A percentile compares a stretch with the other conserved stretches of the same genome.
These are phyloP conservation scores for Phytophthora sp. DNA, from an alignment of 352 stramenopile species.

Conservation along the genomic window DNA sequence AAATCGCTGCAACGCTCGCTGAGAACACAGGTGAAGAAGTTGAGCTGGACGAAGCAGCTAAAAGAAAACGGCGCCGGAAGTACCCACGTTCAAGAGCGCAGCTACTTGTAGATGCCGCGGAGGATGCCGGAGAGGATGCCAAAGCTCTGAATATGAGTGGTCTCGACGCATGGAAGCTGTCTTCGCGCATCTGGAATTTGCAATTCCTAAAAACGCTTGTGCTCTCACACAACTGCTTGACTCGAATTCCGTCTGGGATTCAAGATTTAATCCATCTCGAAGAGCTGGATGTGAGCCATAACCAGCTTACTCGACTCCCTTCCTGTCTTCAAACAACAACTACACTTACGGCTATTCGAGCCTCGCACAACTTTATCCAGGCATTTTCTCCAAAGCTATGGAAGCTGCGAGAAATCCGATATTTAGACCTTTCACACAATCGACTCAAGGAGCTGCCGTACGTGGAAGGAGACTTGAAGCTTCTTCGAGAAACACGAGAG, in stretches of 20 bases:
- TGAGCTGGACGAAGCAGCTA: constrained; percentile 32
- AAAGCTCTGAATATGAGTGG: constrained; percentile 54
- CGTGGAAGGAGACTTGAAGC: constrained; percentile 70
- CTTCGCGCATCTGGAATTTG: constrained; percentile 79
- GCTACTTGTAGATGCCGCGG: constrained; percentile 31
- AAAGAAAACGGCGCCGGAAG: constrained; percentile 36
- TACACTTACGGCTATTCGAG: constrained; percentile 49
- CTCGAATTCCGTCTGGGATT: constrained; percentile 69
- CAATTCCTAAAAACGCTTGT: constrained; percentile 44
- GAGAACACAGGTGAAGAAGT: constrained; percentile 17
- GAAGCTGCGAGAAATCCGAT: constrained; percentile 56
- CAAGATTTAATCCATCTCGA: constrained; percentile 68
- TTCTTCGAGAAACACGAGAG: constrained; percentile 72
- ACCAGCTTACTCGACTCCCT: constrained; percentile 60
- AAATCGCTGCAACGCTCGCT: constrained; percentile 2
- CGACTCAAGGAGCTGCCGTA: constrained; percentile 57
- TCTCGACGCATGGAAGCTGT: constrained; percentile 57
- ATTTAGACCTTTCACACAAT: constrained; percentile 67
- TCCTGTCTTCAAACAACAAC: constrained; percentile 72
- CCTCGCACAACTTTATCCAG: constrained; percentile 62
- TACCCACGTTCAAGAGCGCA: constrained; percentile 1
- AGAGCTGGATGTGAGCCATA: constrained; percentile 64
- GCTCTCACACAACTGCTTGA: constrained; percentile 57
- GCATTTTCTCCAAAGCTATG: constrained; percentile 70
- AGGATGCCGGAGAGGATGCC: constrained; percentile 37